Evolutionary conservation across 805 yeast species (phyloP), one percentile per base, ranked within the genome.

Genomic region (Pichia pseudocactophila): DNA sequence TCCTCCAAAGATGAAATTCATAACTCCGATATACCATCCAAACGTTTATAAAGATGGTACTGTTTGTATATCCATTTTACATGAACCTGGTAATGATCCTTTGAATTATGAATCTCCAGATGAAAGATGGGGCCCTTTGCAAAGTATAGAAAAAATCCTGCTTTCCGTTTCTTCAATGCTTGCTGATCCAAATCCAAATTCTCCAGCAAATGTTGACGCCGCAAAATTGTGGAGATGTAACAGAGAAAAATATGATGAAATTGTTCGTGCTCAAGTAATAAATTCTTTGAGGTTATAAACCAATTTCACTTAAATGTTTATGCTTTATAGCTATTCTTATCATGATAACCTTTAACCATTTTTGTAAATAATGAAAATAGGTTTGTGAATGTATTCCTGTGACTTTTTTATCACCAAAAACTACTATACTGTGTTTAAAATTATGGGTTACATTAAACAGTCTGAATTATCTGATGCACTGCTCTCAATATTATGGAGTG

Each of bases 51-150:
- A 84, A 39, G 95, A 89, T 57, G 98, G 98, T 3, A 86, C 86
- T 19, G 98, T 92, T 3, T 92, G 98, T 62, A 92, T 92, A 39
- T 86, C 96, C 13, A 92, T 92, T 39, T 69, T 92, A 50, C 98
- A 92, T 59, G 79, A 96, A 1, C 96, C 97, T 1, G 98, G 98
- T 10, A 95, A 89, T 53, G 98, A 92, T 62, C 97, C 98, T 17
- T 77, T 88, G 60, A 88, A 82, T 72, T 92, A 92, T 64, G 98
- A 92, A 62, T 65, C 85, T 26, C 95, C 97, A 0, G 94, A 89
- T 53, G 98, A 92, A 64, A 70, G 98, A 50, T 92, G 98, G 98
- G 84, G 95, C 7, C 98, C 98, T 0, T 89, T 92, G 26, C 98
- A 92, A 61, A 84, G 95, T 58, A 89, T 92, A n/a, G 98, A 92